Evolutionary conservation across 768 basidiomycete species (phyloP), one percentile per base, ranked within the genome.

Genomic region (Dioszegia hungarica): DNA sequence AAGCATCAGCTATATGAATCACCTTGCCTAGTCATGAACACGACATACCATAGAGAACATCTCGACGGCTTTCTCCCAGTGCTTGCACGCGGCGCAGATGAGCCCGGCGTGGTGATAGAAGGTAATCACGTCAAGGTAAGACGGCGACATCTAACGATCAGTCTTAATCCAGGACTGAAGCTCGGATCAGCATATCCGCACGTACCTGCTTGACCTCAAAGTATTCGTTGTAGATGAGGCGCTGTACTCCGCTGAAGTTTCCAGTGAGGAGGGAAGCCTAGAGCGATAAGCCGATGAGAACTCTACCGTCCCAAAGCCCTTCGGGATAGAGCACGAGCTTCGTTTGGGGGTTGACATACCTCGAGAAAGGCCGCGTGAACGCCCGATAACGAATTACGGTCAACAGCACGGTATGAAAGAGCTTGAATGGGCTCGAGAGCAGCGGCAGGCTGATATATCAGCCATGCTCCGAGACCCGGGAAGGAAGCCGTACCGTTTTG

Each of bases 21-120:
- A 41, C 3, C 5, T 34, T 19, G 24, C 49, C 33, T 15, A 20
- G 47, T 56, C 43, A 27, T 17, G 52, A 9, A 43, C 20, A 2
- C 29, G 14, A 61, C 64, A 8, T 38, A 72, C 67, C 1, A 60
- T 57, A 9, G 41, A 15, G 60, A 68, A 72, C 25, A 59, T 31
- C 28, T 63, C 60, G 19, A 34, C 48, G 1, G 70, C 70, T 34
- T 46, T 54, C 17, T 34, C 55, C 29, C 51, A 70, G 5, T 59
- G 37, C 17, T 51, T 29, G 24, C 56, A n/a, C 3, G 66, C 68
- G 9, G 66, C 61, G 28, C 41, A 60, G 36, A 68, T 61, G 28
- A 70, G 58, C 15, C 71, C 71, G 0, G 64, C 68, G 45, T 73
- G 71, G 41, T 73, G 71, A 47, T 64, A 64, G 57, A 57, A 73